phyloP scores from a whole-genome alignment of 176 grass and related monocot species.

The Phoenix dactylifera region DNA sequence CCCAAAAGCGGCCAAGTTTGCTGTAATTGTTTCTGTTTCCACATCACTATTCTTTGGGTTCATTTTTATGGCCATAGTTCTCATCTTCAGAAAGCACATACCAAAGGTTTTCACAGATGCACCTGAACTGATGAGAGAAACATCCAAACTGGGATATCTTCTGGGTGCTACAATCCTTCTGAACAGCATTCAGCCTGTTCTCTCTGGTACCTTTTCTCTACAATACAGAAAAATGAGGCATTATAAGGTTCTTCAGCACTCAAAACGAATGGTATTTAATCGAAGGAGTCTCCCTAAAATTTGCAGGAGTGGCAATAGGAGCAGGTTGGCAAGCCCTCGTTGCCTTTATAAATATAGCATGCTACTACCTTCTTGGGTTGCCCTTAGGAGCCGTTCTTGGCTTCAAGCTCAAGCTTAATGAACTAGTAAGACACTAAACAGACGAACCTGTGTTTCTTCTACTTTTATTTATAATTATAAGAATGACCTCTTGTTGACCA shows the following conservation, averaged over 20 bases:
- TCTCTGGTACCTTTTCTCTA: slow-evolving; percentile 39
- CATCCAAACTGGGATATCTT: slow-evolving; percentile 54
- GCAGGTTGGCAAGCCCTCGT: slow-evolving; percentile 82
- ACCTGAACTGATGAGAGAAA: slow-evolving; percentile 36
- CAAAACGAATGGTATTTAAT: neutral
- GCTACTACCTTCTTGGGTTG: slow-evolving; percentile 80
- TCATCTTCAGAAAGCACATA: slow-evolving; percentile 37
- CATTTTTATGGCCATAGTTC: slow-evolving; percentile 50
- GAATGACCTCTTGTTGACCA: too few relatives aligned
- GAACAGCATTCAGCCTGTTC: slow-evolving; percentile 88
- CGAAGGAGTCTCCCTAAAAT: neutral
- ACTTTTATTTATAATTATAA: too few relatives aligned
- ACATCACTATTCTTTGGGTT: slow-evolving; percentile 52
- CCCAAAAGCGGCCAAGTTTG: slow-evolving; percentile 59
- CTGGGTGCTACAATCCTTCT: slow-evolving; percentile 73
- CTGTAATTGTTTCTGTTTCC: slow-evolving; percentile 48
- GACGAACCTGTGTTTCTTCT: too few relatives aligned
- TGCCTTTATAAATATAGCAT: slow-evolving; percentile 66
- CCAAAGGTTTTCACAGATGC: slow-evolving; percentile 62
- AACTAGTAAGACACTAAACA: slow-evolving; percentile 19
- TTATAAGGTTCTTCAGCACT: too few relatives aligned
- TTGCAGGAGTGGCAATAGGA: slow-evolving; percentile 77
- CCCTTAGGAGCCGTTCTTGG: slow-evolving; percentile 68
- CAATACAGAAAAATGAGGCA: too few relatives aligned
- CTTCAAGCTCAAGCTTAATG: slow-evolving; percentile 50